A percentile compares a stretch with the other conserved stretches of the same genome.
Conservation (phyloP, 345 rosid genomes). For the Xanthoceras sorbifolium region DNA sequence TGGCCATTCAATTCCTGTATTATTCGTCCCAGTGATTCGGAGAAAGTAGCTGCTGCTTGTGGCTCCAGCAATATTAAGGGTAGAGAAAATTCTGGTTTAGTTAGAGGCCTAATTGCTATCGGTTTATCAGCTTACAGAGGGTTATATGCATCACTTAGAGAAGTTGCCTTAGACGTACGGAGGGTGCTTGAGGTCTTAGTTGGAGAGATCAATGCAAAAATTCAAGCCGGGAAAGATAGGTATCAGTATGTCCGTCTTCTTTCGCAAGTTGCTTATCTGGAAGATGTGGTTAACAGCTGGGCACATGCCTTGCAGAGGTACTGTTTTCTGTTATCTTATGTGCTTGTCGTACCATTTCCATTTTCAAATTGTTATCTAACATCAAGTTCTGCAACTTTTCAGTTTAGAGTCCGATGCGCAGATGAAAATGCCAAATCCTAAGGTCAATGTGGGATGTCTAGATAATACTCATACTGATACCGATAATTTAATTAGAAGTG, state of each 20-base stretch:
- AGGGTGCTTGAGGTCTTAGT: constrained; percentile 89
- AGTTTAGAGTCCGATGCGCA: constrained; percentile 66
- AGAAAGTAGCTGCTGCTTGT: constrained; percentile 42
- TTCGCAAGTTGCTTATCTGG: constrained; percentile 92
- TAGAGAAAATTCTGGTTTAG: constrained; percentile 67
- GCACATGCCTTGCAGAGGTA: constrained; percentile 85
- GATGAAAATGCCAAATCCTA: constrained; percentile 37
- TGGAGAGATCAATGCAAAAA: constrained; percentile 64
- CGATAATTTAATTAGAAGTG: constrained; percentile 31
- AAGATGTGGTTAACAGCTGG: constrained; percentile 92
- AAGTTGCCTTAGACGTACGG: constrained; percentile 82
- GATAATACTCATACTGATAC: constrained; percentile 13
- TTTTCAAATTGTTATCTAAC: constrained; percentile 30
- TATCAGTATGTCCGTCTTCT: constrained; percentile 68
- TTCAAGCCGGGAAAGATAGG: constrained; percentile 83
- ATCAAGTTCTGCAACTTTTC: constrained; percentile 41
- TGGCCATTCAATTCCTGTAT: constrained; percentile 98
- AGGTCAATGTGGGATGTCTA: constrained; percentile 34
- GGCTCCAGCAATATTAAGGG: constrained; percentile 52
- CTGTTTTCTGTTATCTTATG: constrained; percentile 11
- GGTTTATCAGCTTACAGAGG: constrained; percentile 89
- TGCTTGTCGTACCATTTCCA: constrained; percentile 20
- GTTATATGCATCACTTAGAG: constrained; percentile 61
- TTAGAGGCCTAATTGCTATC: constrained; percentile 84
- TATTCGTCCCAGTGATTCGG: constrained; percentile 61